phyloP scores from a whole-genome alignment of 139 green algal genomes.

The Chlamydomonas sphaeroides region DNA sequence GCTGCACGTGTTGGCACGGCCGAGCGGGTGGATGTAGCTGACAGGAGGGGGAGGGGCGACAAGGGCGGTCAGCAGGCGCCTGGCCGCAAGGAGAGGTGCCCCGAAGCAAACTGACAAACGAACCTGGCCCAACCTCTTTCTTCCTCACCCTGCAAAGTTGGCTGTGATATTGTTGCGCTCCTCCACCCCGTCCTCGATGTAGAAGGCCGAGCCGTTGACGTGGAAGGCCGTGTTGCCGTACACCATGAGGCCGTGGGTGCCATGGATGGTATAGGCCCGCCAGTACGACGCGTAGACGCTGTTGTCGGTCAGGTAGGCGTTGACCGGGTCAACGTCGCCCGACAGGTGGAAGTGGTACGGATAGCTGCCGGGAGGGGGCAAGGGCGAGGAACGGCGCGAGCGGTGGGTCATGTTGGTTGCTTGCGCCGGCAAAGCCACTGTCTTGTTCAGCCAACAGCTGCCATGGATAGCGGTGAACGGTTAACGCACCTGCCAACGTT shows the following conservation, averaged over 20 bases:
- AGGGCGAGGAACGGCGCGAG: too few relatives aligned
- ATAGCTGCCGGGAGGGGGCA: too few relatives aligned
- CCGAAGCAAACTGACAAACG: too few relatives aligned
- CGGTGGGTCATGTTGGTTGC: too few relatives aligned
- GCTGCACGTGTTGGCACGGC: neutral
- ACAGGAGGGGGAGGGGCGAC: too few relatives aligned
- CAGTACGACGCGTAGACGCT: neutral
- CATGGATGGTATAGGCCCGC: constrained; percentile 2
- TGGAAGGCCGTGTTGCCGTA: neutral
- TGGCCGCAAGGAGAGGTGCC: too few relatives aligned
- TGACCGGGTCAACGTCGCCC: neutral
- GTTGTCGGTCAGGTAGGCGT: neutral
- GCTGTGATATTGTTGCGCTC: neutral
- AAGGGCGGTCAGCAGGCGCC: too few relatives aligned
- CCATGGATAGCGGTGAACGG: too few relatives aligned
- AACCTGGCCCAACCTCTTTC: too few relatives aligned
- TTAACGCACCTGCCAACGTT: neutral
- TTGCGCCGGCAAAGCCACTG: too few relatives aligned
- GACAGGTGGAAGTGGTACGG: neutral
- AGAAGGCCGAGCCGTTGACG: neutral
- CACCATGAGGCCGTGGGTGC: neutral
- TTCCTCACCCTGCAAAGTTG: neutral
- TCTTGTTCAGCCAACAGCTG: too few relatives aligned
- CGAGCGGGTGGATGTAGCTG: neutral
- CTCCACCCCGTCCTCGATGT: constrained; percentile 6